These are phyloP conservation scores for Colletotrichum karsti DNA, from an alignment of 2,329 filamentous ascomycete species.

Conservation along the genomic window DNA sequence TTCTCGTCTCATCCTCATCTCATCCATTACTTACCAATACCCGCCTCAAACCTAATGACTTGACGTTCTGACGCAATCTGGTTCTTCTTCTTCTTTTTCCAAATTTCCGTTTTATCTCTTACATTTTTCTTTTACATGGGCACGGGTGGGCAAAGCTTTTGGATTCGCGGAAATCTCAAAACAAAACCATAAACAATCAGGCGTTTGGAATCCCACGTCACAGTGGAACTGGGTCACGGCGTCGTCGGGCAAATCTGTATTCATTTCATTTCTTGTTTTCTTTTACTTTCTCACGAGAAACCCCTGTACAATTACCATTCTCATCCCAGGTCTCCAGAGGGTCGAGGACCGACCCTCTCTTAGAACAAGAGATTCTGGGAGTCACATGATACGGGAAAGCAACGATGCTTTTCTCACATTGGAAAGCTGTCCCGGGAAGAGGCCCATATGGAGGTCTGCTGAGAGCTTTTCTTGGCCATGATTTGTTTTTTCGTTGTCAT, in stretches of 20 bases:
- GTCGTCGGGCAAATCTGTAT: slow-evolving; percentile 18
- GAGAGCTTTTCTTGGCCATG: not conserved
- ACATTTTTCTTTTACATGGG: not conserved
- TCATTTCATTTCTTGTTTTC: slow-evolving; percentile 6
- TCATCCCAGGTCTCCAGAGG: slow-evolving; percentile 32
- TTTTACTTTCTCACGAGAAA: slow-evolving; percentile 27
- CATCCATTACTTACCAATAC: slow-evolving; percentile 1
- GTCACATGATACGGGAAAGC: not conserved
- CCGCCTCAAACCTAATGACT: slow-evolving; percentile 34
- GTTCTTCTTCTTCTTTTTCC: not conserved
- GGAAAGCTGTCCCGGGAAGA: not conserved
- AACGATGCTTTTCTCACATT: not conserved
- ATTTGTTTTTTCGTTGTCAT: not conserved
- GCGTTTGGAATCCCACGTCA: not conserved
- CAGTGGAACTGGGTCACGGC: not conserved
- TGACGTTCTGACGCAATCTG: slow-evolving; percentile 19
- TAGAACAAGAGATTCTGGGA: not conserved
- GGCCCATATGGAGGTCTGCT: not conserved
- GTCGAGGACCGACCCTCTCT: not conserved
- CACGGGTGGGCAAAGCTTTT: not conserved
- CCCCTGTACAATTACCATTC: slow-evolving; percentile 44
- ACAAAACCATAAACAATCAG: slow-evolving; percentile 25
- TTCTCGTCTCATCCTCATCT: not conserved
- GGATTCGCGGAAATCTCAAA: slow-evolving; percentile 15
- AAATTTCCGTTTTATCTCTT: too few species aligned